Percentiles rank a stretch among this genome's conserved stretches.
Evolutionary conservation across 768 basidiomycete species (phyloP).

Genomic region (Auricularia sp.): DNA sequence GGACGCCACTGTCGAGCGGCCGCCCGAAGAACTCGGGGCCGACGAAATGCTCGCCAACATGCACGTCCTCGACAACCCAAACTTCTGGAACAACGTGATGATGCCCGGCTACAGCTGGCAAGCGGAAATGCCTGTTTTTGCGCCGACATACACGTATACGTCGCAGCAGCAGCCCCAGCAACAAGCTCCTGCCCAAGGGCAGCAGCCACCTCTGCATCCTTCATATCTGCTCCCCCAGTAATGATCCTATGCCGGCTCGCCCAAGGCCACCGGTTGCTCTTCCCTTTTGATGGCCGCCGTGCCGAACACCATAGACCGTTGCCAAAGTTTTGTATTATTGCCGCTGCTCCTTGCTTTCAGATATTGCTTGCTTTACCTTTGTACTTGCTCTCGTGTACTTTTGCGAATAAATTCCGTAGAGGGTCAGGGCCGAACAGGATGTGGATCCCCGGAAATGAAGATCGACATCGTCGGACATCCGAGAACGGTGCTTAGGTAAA

Average conservation of each 20-base stretch:
- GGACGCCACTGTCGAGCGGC: background rate
- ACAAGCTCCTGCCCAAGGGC: background rate
- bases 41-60: slow-evolving; percentile 60
- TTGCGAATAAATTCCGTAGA: background rate
- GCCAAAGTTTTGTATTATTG: background rate
- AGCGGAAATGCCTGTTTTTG: too few relatives aligned
- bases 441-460: too few relatives aligned
- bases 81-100: slow-evolving; percentile 74
- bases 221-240: too few relatives aligned
- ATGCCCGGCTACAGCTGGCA: slow-evolving; percentile 55
- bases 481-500: too few relatives aligned
- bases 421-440: too few relatives aligned
- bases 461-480: too few relatives aligned
- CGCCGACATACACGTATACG: background rate
- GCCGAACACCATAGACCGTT: too few relatives aligned
- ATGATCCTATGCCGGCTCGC: too few relatives aligned
- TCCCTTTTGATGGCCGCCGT: too few relatives aligned
- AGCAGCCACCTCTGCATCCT: background rate
- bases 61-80: slow-evolving; percentile 60
- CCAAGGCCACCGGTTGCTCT: too few relatives aligned
- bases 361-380: background rate
- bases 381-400: background rate
- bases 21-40: slow-evolving; percentile 19
- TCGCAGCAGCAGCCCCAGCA: background rate
- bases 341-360: background rate